Evolutionary conservation across 2,329 filamentous ascomycete species (phyloP), one percentile per base, ranked within the genome.

Genomic region (Bisporella sp.): DNA sequence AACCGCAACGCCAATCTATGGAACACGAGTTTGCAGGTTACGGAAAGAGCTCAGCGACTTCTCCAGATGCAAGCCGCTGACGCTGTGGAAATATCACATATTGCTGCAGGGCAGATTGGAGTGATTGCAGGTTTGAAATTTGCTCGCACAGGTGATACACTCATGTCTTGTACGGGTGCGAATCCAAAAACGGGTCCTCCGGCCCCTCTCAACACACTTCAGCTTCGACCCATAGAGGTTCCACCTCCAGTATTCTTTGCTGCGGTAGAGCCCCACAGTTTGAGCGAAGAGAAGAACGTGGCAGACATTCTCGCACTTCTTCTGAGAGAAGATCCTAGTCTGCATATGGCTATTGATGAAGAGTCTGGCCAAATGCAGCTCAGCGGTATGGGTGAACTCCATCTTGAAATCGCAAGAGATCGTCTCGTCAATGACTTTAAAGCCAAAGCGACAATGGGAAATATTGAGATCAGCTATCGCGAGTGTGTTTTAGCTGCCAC

Each of bases 241-340:
- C 92, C 93, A 1, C 90, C 93, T 0, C 90, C 93, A 0, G 93
- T 99, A 0, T 96, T 96, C 63, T 99, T 97, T 67, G 85, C 95
- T n/a, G 89, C 91, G 53, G 84, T 97, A 31, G 92, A 97, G 57
- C 89, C 82, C 13, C 71, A 89, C 58, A 85, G 88, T 59, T 72
- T 88, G 32, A 78, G 85, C 32, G 89, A 91, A 57, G 87, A 90
- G 60, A 91, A 90, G 59, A 79, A 85, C 52, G 79, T 99, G 5
- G 81, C 88, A 50, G 81, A 85, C 5, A 85, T 86, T 1, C 73
- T 99, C 5, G 78, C 82, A 5, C 80, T 93, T 45, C 78, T 96
- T 5, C 79, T 95, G 0, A 77, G 93, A 59, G 93, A 99, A 71
- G 93, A 99, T 61, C 93, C 93, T 0, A 96, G 90, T 66, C 73